Conservation (phyloP, 495 filamentous ascomycete genomes). For the Penicillium canariense region DNA sequence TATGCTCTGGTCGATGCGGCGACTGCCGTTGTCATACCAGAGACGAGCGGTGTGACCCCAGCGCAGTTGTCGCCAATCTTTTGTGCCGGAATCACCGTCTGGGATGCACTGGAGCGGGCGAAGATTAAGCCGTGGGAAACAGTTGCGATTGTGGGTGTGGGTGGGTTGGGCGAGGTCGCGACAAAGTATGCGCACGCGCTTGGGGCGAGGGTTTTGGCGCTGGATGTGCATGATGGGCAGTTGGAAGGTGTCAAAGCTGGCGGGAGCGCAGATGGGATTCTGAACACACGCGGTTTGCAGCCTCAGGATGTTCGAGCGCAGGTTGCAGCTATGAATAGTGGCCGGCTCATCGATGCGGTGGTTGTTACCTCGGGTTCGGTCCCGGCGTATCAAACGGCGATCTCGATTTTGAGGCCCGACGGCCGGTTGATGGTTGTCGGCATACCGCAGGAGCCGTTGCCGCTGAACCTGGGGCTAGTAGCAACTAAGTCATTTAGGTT, state of each 20-base stretch:
- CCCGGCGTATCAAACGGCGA: slow-evolving; percentile 17
- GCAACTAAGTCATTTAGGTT: slow-evolving; percentile 5
- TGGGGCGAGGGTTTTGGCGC: slow-evolving; percentile 14
- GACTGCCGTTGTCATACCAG: slow-evolving; percentile 7
- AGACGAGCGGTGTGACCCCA: background rate
- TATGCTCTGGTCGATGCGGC: slow-evolving; percentile 20
- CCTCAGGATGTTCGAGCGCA: background rate
- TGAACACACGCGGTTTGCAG: slow-evolving; percentile 5
- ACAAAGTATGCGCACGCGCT: slow-evolving; percentile 14
- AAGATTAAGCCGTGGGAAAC: slow-evolving; percentile 9
- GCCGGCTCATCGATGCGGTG: slow-evolving; percentile 10
- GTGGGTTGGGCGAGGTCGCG: slow-evolving; percentile 17
- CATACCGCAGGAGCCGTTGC: slow-evolving; percentile 6
- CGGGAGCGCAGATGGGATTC: slow-evolving; percentile 5
- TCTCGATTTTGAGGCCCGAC: slow-evolving; percentile 6
- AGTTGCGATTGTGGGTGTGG: slow-evolving; percentile 16
- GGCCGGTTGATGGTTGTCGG: slow-evolving; percentile 19
- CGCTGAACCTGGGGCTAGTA: background rate
- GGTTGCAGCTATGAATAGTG: slow-evolving; percentile 1
- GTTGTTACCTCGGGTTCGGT: slow-evolving; percentile 17
- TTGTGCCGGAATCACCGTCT: slow-evolving; percentile 22
- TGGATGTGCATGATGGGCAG: slow-evolving; percentile 17
- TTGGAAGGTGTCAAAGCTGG: slow-evolving; percentile 3
- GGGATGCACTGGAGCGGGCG: slow-evolving; percentile 17
- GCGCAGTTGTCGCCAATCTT: slow-evolving; percentile 16